Evolutionary conservation across 768 basidiomycete genomes (phyloP), one percentile per base, ranked within the genome.

Genomic region (Auricularia auricula-judae): DNA sequence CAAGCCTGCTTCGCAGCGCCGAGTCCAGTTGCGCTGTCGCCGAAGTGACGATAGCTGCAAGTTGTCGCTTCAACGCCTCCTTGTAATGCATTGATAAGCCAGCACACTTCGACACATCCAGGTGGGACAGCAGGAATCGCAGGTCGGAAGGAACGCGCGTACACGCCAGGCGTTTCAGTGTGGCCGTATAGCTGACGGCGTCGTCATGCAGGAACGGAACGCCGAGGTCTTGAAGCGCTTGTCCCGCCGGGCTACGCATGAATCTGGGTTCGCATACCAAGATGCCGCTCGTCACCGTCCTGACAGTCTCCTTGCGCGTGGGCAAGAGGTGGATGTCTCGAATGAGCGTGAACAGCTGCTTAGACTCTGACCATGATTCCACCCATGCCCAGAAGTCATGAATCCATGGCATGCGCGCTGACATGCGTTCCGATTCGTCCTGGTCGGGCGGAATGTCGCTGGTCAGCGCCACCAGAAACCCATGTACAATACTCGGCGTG

Each of bases 371-470:
- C 71, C 73, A 79, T 0, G 44, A 64, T 4, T 65, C 68, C 56
- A 78, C 61, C 81, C 81, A 82, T 2, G 62, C 51, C 82, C 81
- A 83, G 65, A 82, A 82, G 1, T 63, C 61, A 1, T 72, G 68
- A n/a, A 81, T 63, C 78, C 78, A 81, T 4, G 64, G 53, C 18
- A 77, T 63, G 10, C 67, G 59, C 4, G 42, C 47, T 5, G 47
- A 18, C 62, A 7, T 66, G 65, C 43, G 71, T 67, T 4, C 66
- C 65, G 35, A 63, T 64, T 35, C 61, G 3, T 69, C 39, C 0
- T 72, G 68, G 1, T 67, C 62, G 35, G 81, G 71, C 3, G 51
- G 39, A 36, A 70, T 64, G 1, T 80, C 69, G 44, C 81, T 80
- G 58, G 79, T 66, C 1, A 65, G 58, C 2, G 42, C 35, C 1